These are phyloP conservation scores for Fusarium lateritium DNA, from an alignment of 2,329 filamentous ascomycete genomes.

Conservation along the genomic window DNA sequence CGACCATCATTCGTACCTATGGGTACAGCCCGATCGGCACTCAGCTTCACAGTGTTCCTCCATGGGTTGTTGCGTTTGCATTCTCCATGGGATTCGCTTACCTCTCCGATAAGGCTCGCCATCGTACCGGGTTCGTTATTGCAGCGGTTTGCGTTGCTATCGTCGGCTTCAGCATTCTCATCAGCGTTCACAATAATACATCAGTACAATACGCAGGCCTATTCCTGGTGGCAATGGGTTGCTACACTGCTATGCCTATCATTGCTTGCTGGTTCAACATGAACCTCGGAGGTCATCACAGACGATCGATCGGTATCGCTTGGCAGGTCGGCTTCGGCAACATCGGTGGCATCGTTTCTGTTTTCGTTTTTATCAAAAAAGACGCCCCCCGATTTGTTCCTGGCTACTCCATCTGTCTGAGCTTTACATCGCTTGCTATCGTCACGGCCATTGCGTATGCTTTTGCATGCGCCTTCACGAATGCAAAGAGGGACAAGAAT, in stretches of 20 bases:
- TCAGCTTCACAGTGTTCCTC: slow-evolving; percentile 71
- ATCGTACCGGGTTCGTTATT: slow-evolving; percentile 82
- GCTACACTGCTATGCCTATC: slow-evolving; percentile 91
- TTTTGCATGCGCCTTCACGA: too few relatives aligned
- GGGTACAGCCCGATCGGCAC: slow-evolving; percentile 72
- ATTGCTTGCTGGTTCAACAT: slow-evolving; percentile 88
- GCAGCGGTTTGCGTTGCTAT: slow-evolving; percentile 78
- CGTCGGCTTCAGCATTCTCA: slow-evolving; percentile 80
- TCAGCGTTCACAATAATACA: slow-evolving; percentile 77
- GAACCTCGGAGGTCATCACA: slow-evolving; percentile 81
- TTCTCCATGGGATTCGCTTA: slow-evolving; percentile 84
- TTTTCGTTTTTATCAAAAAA: slow-evolving; percentile 75
- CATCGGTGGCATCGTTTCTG: slow-evolving; percentile 83
- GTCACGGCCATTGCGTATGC: too few relatives aligned
- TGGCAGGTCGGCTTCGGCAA: slow-evolving; percentile 87
- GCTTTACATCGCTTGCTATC: too few relatives aligned
- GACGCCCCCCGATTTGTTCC: slow-evolving; percentile 79
- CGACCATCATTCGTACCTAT: slow-evolving; percentile 78
- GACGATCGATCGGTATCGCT: slow-evolving; percentile 78
- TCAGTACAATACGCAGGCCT: slow-evolving; percentile 82
- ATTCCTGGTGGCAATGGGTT: slow-evolving; percentile 84
- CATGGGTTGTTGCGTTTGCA: slow-evolving; percentile 78
- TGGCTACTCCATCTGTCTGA: slow-evolving; percentile 79
- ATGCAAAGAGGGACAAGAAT: too few relatives aligned
- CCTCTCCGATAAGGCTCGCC: slow-evolving; percentile 77